These are phyloP conservation scores for Hymenoscyphus infarciens DNA, from an alignment of 2,329 filamentous ascomycete genomes.

Conservation along the genomic window DNA sequence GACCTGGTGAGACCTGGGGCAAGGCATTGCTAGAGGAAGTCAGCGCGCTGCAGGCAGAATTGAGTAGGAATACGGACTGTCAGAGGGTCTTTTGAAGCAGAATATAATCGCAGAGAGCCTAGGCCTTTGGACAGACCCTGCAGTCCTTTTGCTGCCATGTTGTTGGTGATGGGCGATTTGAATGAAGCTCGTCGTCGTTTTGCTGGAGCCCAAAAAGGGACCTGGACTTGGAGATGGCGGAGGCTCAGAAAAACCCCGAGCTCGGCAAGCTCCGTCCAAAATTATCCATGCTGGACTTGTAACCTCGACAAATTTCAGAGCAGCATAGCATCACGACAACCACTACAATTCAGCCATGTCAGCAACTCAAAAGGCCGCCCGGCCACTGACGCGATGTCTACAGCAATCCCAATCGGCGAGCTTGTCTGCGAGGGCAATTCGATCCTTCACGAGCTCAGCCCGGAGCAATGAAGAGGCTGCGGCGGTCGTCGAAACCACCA, in stretches of 20 bases:
- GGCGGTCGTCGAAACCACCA: conserved; percentile 38
- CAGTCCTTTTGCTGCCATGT: conserved; percentile 35
- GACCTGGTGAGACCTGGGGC: conserved; percentile 40
- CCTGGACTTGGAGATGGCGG: conserved; percentile 7
- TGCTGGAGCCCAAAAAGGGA: background rate
- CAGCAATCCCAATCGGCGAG: conserved; percentile 38
- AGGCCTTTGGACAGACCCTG: conserved; percentile 32
- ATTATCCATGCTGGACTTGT: conserved; percentile 6
- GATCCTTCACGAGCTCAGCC: conserved; percentile 36
- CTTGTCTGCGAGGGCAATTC: conserved; percentile 27
- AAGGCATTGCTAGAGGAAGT: conserved; percentile 42
- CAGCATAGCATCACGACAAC: conserved; percentile 17
- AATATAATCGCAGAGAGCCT: conserved; percentile 25
- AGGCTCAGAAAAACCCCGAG: conserved; percentile 16
- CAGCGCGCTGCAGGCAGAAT: conserved; percentile 7
- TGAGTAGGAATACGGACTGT: conserved; percentile 32
- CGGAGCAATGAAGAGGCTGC: conserved; percentile 36
- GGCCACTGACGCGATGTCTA: conserved; percentile 54
- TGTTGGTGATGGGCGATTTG: conserved; percentile 14
- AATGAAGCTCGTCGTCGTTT: conserved; percentile 17
- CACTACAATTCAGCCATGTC: conserved; percentile 46
- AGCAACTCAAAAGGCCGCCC: conserved; percentile 54
- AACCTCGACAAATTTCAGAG: conserved; percentile 28
- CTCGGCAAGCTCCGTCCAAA: conserved; percentile 23
- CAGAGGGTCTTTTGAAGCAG: conserved; percentile 37